phyloP scores from a whole-genome alignment of 2,329 filamentous ascomycete species.

The Fusarium chaquense region DNA sequence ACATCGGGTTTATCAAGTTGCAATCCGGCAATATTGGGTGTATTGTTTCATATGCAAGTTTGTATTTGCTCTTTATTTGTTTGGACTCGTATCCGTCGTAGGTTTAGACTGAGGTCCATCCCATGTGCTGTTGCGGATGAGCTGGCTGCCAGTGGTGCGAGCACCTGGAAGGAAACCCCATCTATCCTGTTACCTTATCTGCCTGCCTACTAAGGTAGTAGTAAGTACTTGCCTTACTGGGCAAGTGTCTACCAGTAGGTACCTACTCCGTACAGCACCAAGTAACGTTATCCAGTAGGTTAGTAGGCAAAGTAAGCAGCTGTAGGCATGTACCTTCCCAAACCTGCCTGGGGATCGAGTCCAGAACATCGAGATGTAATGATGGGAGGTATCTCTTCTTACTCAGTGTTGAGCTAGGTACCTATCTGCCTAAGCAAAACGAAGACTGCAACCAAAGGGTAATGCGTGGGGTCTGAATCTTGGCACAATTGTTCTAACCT shows the following conservation, averaged over 20 bases:
- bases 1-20: background rate
- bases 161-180: conserved; percentile 21
- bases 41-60: background rate
- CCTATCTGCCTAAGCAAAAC: background rate
- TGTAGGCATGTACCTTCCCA: background rate
- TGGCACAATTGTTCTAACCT: background rate
- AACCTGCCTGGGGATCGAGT: background rate
- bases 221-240: conserved; percentile 1
- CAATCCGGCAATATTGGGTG: background rate
- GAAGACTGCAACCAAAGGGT: background rate
- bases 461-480: background rate
- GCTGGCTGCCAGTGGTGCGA: conserved; percentile 2
- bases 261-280: background rate
- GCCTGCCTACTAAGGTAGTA: background rate
- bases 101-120: background rate
- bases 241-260: background rate
- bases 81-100: background rate
- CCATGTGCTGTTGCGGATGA: background rate
- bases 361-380: background rate
- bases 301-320: background rate
- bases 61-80: background rate
- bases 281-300: background rate
- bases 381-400: background rate
- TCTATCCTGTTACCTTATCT: background rate
- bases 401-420: background rate